These are phyloP conservation scores for Podospora australis DNA, from an alignment of 495 filamentous ascomycete genomes.

Conservation along the genomic window DNA sequence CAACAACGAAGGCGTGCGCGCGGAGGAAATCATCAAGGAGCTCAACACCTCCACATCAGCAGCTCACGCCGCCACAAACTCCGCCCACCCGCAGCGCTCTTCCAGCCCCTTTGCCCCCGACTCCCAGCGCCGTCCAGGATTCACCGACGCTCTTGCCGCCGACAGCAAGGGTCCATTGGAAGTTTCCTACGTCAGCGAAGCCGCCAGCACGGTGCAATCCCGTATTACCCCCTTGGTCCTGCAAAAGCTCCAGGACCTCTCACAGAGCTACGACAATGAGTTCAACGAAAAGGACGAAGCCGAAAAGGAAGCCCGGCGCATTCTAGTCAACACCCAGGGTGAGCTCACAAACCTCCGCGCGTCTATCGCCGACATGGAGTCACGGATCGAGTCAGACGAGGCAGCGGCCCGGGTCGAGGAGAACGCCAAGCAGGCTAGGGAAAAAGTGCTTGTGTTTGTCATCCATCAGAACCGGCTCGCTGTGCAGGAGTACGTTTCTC, in stretches of 20 bases:
- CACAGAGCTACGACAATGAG: constrained; percentile 52
- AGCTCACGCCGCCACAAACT: constrained; percentile 29
- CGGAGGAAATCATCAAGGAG: constrained; percentile 63
- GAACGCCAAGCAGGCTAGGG: constrained; percentile 28
- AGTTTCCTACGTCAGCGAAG: constrained; percentile 45
- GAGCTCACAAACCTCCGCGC: constrained; percentile 47
- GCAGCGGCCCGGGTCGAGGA: constrained; percentile 31
- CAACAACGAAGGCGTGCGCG: constrained; percentile 72
- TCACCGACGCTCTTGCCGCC: constrained; percentile 33
- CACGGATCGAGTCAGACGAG: constrained; percentile 38
- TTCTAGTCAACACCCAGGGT: constrained; percentile 45
- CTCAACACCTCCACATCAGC: constrained; percentile 46
- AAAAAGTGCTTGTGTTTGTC: constrained; percentile 33
- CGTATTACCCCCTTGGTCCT: constrained; percentile 51
- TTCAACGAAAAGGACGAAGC: constrained; percentile 54
- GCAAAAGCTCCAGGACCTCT: constrained; percentile 52
- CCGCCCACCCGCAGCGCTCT: constrained; percentile 51
- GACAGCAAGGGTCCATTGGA: constrained; percentile 27
- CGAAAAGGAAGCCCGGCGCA: constrained; percentile 49
- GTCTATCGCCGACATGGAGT: constrained; percentile 43
- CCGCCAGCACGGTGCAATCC: constrained; percentile 51
- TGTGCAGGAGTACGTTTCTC: no score
- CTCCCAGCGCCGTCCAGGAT: constrained; percentile 33
- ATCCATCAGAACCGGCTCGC: constrained; percentile 37
- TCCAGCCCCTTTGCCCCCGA: constrained; percentile 59